Percentiles rank a stretch among this genome's conserved stretches.
Evolutionary conservation across 352 stramenopile genomes (phyloP).

Genomic region (Elongisporangium undulatum): DNA sequence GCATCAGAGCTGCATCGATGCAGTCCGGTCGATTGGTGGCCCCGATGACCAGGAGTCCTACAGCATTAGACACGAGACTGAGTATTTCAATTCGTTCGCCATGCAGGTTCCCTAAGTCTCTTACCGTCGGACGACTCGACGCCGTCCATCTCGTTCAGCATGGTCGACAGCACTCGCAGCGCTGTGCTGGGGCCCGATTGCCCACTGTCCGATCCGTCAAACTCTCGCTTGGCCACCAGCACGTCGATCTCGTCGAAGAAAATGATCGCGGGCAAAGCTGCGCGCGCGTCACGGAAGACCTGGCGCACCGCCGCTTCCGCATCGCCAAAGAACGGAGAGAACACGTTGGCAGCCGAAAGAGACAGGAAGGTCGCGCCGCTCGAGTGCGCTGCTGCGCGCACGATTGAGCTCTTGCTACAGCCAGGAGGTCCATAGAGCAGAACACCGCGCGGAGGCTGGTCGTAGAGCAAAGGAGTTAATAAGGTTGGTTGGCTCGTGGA

Average conservation of each 20-base stretch:
- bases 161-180: constrained; percentile 94
- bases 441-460: constrained; percentile 63
- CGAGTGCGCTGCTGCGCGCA: constrained; percentile 70
- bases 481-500: background rate
- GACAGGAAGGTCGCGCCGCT: constrained; percentile 84
- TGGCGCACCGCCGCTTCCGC: constrained; percentile 79
- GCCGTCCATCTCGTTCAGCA: constrained; percentile 98
- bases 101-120: background rate
- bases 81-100: background rate
- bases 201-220: constrained; percentile 30
- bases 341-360: constrained; percentile 83
- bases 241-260: constrained; percentile 91
- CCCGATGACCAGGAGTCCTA: constrained; percentile 93
- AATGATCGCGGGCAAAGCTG: constrained; percentile 86
- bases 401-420: constrained; percentile 90
- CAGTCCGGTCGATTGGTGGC: constrained; percentile 97
- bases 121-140: constrained; percentile 91
- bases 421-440: constrained; percentile 88
- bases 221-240: constrained; percentile 77
- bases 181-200: constrained; percentile 56
- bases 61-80: background rate
- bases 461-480: background rate
- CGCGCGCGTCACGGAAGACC: constrained; percentile 72
- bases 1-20: constrained; percentile 96
- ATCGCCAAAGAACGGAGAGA: constrained; percentile 88